Evolutionary conservation across 768 basidiomycete species (phyloP).

Genomic region (Rhizopogon vesiculosus): DNA sequence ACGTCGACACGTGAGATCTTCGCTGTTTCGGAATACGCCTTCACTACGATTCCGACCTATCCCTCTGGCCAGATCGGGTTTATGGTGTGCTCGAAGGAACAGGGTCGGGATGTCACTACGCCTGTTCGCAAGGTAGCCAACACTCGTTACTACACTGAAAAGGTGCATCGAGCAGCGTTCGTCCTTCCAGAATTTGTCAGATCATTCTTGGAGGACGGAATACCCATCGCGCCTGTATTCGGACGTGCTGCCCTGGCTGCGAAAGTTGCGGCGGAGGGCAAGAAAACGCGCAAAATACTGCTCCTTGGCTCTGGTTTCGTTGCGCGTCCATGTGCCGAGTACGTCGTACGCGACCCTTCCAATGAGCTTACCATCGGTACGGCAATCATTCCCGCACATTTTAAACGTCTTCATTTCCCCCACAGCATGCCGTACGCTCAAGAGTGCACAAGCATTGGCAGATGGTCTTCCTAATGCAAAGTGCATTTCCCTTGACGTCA

Average conservation of each 20-base stretch:
- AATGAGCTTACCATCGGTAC: conserved; percentile 84
- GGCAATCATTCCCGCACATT: conserved; percentile 14
- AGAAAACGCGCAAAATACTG: conserved; percentile 60
- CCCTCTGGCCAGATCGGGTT: conserved; percentile 98
- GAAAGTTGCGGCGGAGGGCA: conserved; percentile 39
- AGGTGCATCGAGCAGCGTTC: conserved; percentile 80
- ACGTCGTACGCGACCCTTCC: conserved; percentile 73
- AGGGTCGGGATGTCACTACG: conserved; percentile 60
- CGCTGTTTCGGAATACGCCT: conserved; percentile 83
- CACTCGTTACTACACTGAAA: conserved; percentile 82
- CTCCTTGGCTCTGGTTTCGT: conserved; percentile 95
- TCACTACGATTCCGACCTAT: conserved; percentile 96
- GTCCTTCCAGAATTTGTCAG: conserved; percentile 91
- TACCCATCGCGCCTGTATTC: conserved; percentile 68
- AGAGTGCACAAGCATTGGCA: conserved; percentile 65
- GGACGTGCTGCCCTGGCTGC: conserved; percentile 54
- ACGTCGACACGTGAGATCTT: conserved; percentile 70
- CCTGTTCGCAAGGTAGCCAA: conserved; percentile 67
- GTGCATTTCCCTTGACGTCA: conserved; percentile 81
- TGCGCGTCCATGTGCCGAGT: conserved; percentile 94
- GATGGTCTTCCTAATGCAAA: conserved; percentile 64
- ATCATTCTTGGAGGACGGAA: conserved; percentile 66
- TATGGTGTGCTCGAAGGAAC: conserved; percentile 80
- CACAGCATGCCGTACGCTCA: conserved; percentile 84
- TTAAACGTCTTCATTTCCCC: not conserved